These are phyloP conservation scores for Pichia sp. DNA, from an alignment of 1,139 yeast species.

Conservation along the genomic window DNA sequence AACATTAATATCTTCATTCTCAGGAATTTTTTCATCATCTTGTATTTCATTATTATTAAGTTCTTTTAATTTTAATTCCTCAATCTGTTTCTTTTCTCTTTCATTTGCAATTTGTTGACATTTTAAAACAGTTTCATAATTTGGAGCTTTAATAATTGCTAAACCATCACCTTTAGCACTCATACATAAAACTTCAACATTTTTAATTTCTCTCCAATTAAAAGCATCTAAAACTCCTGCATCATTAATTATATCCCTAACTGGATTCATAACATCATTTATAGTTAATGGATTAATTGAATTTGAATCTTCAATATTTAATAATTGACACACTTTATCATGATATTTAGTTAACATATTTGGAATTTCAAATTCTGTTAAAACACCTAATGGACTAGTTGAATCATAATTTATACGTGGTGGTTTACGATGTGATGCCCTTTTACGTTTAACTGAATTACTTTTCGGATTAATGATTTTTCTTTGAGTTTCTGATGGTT, in stretches of 20 bases:
- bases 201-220: constrained; percentile 47
- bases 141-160: constrained; percentile 55
- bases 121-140: constrained; percentile 10
- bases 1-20: constrained; percentile 1
- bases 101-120: constrained; percentile 14
- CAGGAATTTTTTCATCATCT: background rate
- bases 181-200: constrained; percentile 52
- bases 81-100: constrained; percentile 9
- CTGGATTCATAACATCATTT: constrained; percentile 54
- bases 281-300: constrained; percentile 30
- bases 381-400: constrained; percentile 76
- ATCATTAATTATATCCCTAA: constrained; percentile 59
- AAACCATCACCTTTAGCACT: constrained; percentile 80
- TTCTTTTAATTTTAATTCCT: background rate
- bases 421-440: constrained; percentile 39
- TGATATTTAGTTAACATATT: constrained; percentile 42
- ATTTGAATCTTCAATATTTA: constrained; percentile 14
- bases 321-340: constrained; percentile 11
- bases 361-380: constrained; percentile 60
- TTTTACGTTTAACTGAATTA: constrained; percentile 15
- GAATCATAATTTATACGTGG: constrained; percentile 49
- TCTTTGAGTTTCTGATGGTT: background rate
- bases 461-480: constrained; percentile 9
- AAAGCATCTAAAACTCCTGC: constrained; percentile 43
- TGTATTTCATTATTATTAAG: background rate